Evolutionary conservation across 2,329 filamentous ascomycete species (phyloP).

Genomic region (Neonectria faginata): DNA sequence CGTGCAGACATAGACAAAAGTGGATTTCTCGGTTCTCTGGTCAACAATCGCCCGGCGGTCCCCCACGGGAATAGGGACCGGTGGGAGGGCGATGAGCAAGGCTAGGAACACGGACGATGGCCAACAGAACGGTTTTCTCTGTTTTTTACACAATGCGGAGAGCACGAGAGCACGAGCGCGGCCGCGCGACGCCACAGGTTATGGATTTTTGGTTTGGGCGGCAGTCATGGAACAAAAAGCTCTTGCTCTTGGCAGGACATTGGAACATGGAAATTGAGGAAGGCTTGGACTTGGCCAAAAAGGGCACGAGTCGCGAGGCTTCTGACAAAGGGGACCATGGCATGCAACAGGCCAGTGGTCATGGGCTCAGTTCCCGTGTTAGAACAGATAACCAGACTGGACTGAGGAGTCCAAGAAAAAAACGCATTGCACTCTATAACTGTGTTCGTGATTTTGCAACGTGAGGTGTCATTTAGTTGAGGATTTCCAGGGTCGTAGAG

Average conservation of each 20-base stretch:
- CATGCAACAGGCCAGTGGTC: slow-evolving; percentile 35
- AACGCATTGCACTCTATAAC: slow-evolving; percentile 40
- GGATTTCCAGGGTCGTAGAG: neutral
- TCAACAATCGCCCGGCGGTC: slow-evolving; percentile 52
- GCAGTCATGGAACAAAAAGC: slow-evolving; percentile 48
- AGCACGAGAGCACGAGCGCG: slow-evolving; percentile 54
- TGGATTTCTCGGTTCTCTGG: slow-evolving; percentile 73
- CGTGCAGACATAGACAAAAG: slow-evolving; percentile 71
- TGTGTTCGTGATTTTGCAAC: neutral
- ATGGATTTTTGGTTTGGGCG: slow-evolving; percentile 54
- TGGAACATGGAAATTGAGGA: slow-evolving; percentile 47
- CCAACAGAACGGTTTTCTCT: slow-evolving; percentile 51
- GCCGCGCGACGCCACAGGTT: slow-evolving; percentile 53
- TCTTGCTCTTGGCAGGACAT: slow-evolving; percentile 49
- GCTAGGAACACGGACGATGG: slow-evolving; percentile 49
- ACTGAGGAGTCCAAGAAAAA: slow-evolving; percentile 51
- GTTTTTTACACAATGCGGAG: slow-evolving; percentile 49
- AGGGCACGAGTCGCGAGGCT: slow-evolving; percentile 44
- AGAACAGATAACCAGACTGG: slow-evolving; percentile 51
- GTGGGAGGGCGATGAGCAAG: slow-evolving; percentile 50
- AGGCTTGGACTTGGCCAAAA: slow-evolving; percentile 44
- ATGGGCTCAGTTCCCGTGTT: slow-evolving; percentile 47
- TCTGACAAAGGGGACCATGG: slow-evolving; percentile 44
- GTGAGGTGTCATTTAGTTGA: neutral
- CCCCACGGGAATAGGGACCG: slow-evolving; percentile 47